phyloP scores from a whole-genome alignment of 2,329 filamentous ascomycete species.

The Xylaria sp. region DNA sequence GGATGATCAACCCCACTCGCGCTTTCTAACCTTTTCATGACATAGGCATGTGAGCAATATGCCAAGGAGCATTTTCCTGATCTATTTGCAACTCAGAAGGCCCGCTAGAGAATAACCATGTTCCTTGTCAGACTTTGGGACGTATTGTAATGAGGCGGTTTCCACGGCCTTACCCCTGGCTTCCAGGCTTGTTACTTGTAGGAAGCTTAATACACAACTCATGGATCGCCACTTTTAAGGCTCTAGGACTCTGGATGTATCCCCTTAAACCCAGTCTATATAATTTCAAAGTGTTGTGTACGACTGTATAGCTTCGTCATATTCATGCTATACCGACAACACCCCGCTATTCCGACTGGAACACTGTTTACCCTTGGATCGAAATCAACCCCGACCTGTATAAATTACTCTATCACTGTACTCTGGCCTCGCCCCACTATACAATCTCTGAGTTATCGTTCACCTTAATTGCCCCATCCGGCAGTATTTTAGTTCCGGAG shows the following conservation, averaged over 20 bases:
- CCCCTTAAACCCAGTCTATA: constrained; percentile 22
- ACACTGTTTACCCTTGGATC: constrained; percentile 3
- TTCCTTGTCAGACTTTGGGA: neutral
- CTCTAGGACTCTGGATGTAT: constrained; percentile 8
- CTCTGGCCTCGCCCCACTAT: neutral
- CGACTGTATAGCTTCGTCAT: constrained; percentile 5
- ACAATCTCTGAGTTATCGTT: constrained; percentile 5
- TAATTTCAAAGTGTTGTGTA: constrained; percentile 15
- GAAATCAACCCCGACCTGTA: constrained; percentile 2
- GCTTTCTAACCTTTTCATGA: constrained; percentile 33
- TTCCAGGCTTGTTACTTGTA: constrained; percentile 11
- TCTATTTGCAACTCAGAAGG: constrained; percentile 46
- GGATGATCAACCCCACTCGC: neutral
- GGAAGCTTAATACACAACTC: constrained; percentile 25
- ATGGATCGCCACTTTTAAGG: constrained; percentile 15
- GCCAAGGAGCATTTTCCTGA: constrained; percentile 91
- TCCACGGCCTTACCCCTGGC: neutral
- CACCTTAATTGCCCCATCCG: constrained; percentile 9
- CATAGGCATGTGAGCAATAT: constrained; percentile 86
- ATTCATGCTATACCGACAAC: neutral
- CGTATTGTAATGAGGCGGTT: constrained; percentile 1
- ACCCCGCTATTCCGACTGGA: neutral
- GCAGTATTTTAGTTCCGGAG: neutral
- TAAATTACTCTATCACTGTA: neutral
- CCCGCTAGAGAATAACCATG: constrained; percentile 38